phyloP scores from a whole-genome alignment of 2,329 filamentous ascomycete species.

The Aspergillus ochraceoroseus region DNA sequence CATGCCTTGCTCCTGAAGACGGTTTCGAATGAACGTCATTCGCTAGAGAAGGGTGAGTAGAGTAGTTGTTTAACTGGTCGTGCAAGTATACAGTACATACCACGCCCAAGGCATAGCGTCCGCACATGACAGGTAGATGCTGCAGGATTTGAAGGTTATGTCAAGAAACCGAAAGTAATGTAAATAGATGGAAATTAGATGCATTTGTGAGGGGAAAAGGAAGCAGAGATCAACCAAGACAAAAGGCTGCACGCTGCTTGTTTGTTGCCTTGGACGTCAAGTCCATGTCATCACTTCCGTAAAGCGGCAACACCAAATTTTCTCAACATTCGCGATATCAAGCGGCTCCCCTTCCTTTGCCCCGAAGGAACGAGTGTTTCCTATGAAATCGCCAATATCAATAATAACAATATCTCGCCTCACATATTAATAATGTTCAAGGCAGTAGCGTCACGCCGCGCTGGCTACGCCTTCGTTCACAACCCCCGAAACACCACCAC shows the following conservation, averaged over 20 bases:
- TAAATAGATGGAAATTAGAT: background rate
- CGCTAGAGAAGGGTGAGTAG: conserved; percentile 51
- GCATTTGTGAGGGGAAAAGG: no score
- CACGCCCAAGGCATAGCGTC: conserved; percentile 60
- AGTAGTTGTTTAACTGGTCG: background rate
- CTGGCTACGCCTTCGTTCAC: conserved; percentile 9
- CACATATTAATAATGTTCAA: conserved; percentile 20
- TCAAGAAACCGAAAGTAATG: no score
- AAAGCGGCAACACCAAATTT: background rate
- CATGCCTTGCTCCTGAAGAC: conserved; percentile 70
- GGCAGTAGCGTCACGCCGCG: conserved; percentile 11
- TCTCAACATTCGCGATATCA: no score
- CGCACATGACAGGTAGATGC: conserved; percentile 54
- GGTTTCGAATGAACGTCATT: conserved; percentile 67
- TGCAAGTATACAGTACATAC: conserved; percentile 40
- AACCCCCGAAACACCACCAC: conserved; percentile 6
- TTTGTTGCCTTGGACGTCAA: conserved; percentile 11
- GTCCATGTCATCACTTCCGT: conserved; percentile 12
- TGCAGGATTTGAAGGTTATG: no score
- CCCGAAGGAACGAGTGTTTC: no score
- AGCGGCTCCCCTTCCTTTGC: no score
- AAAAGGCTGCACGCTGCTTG: background rate
- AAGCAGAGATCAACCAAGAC: no score
- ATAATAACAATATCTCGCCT: no score
- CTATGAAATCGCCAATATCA: no score